Percentiles rank a stretch among this genome's conserved stretches.
Conservation (phyloP, 2,329 filamentous ascomycete genomes). For the Aspergillus uvarum region DNA sequence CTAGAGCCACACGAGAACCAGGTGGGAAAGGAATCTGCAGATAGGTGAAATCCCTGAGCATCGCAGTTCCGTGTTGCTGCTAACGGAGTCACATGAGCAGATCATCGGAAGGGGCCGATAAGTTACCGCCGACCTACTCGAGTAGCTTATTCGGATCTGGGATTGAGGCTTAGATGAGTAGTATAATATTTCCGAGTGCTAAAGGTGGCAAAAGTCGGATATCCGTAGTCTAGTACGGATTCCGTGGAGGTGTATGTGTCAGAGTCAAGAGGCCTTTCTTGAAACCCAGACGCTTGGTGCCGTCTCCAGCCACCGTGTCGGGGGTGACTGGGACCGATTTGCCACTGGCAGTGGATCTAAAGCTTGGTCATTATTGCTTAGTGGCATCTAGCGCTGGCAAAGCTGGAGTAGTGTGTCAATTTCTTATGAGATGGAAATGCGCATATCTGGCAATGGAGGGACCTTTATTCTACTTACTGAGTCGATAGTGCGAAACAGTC, state of each 20-base stretch:
- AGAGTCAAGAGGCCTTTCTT: not conserved
- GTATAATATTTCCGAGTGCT: not conserved
- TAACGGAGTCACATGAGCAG: not conserved
- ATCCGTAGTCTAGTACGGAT: not conserved
- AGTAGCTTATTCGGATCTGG: not conserved
- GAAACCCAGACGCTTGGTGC: not conserved
- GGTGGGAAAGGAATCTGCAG: not conserved
- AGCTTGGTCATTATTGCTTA: not conserved
- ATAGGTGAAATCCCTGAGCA: not conserved
- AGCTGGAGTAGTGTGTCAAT: not conserved
- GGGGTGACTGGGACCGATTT: not conserved
- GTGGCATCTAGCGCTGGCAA: not conserved
- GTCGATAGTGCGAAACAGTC: not conserved
- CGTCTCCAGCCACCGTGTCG: not conserved
- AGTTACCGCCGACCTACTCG: not conserved
- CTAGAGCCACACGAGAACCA: not conserved
- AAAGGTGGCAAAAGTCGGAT: not conserved
- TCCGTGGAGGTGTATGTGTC: not conserved
- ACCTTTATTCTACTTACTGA: too few species aligned
- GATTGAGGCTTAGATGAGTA: not conserved
- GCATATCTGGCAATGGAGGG: not conserved
- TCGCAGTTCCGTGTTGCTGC: not conserved
- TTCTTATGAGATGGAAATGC: not conserved
- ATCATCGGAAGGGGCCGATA: not conserved
- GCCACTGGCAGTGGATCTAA: slow-evolving; percentile 5